phyloP scores from a whole-genome alignment of 495 filamentous ascomycete genomes.

The Pyrenula massariospora region DNA sequence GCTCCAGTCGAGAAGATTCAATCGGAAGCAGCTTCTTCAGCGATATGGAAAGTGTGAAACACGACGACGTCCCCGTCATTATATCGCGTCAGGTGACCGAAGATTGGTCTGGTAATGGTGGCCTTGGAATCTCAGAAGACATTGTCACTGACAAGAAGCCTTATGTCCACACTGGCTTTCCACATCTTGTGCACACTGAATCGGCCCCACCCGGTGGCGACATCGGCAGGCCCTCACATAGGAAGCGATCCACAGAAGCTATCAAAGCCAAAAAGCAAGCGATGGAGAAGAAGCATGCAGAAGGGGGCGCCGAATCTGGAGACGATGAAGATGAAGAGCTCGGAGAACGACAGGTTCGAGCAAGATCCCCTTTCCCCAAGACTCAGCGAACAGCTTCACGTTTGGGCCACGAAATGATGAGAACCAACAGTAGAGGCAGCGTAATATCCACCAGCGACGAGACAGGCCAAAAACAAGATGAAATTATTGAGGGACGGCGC shows the following conservation, averaged over 20 bases:
- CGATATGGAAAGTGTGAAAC: conserved; percentile 65
- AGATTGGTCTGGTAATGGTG: conserved; percentile 60
- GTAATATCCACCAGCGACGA: conserved; percentile 47
- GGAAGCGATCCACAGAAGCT: conserved; percentile 65
- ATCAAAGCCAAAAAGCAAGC: conserved; percentile 66
- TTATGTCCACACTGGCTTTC: conserved; percentile 14
- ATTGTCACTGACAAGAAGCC: conserved; percentile 16
- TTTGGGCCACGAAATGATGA: conserved; percentile 89
- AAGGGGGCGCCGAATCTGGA: conserved; percentile 68
- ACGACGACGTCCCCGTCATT: conserved; percentile 69
- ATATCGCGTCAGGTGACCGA: conserved; percentile 55
- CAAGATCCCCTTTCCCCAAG: conserved; percentile 41
- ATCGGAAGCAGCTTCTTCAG: conserved; percentile 78
- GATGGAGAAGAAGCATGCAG: conserved; percentile 60
- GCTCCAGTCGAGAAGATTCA: conserved; percentile 72
- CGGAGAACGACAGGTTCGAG: conserved; percentile 43
- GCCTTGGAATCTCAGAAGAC: conserved; percentile 57
- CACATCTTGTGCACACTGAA: conserved; percentile 46
- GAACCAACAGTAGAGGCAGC: conserved; percentile 83
- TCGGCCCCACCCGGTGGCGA: conserved; percentile 45
- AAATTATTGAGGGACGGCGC: conserved; percentile 16
- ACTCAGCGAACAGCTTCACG: conserved; percentile 56
- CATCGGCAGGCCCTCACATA: conserved; percentile 35
- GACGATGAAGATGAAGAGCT: conserved; percentile 92
- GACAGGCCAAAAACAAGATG: conserved; percentile 25